phyloP scores from a whole-genome alignment of 2,329 filamentous ascomycete genomes.

The Aschersonia sp. region DNA sequence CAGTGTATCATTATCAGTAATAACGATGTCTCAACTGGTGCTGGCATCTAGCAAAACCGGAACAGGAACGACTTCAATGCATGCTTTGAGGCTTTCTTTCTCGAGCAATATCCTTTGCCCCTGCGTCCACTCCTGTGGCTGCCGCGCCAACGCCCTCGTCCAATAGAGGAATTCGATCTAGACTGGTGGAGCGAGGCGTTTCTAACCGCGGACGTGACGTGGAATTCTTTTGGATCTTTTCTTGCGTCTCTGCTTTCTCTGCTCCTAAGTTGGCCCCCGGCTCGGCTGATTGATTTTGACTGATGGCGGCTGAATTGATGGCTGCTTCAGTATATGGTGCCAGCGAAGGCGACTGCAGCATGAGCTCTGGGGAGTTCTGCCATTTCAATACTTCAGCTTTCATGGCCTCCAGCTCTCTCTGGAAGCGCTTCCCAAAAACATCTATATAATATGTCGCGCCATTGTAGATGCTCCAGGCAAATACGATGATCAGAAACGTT shows the following conservation, averaged over 20 bases:
- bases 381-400: conserved; percentile 80
- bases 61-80: not conserved
- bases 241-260: not conserved
- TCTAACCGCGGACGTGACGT: conserved; percentile 7
- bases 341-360: conserved; percentile 20
- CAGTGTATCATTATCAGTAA: too few relatives aligned
- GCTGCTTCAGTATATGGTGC: conserved; percentile 13
- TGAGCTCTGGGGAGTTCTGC: conserved; percentile 48
- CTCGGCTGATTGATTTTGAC: conserved; percentile 6
- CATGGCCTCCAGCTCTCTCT: conserved; percentile 85
- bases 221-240: conserved; percentile 3
- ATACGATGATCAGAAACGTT: conserved; percentile 65
- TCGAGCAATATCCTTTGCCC: conserved; percentile 28
- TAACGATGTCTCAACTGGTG: too few relatives aligned
- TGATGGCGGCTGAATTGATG: conserved; percentile 4
- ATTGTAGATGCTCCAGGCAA: conserved; percentile 91
- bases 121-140: conserved; percentile 28
- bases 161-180: conserved; percentile 45
- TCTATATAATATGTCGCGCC: conserved; percentile 97
- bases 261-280: conserved; percentile 1
- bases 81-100: conserved; percentile 27
- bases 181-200: conserved; percentile 12
- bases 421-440: conserved; percentile 90
- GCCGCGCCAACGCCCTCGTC: conserved; percentile 24
- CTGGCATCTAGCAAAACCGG: too few relatives aligned